phyloP scores from a whole-genome alignment of 2,329 filamentous ascomycete genomes.

The Cladophialophora psammophila region DNA sequence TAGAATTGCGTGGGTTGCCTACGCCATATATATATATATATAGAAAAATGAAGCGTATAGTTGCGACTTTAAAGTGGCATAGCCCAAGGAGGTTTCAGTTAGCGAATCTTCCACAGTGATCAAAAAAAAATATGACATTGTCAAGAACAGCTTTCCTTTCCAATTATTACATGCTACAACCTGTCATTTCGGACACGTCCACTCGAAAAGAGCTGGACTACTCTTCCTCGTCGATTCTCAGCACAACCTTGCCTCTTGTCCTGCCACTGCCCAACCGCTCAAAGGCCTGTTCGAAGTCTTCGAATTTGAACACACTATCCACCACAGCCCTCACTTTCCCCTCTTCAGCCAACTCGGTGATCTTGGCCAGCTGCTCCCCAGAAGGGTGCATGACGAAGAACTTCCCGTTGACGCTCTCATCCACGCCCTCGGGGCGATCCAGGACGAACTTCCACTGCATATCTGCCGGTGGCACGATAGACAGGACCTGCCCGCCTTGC shows the following conservation, averaged over 20 bases:
- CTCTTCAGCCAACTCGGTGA: constrained; percentile 51
- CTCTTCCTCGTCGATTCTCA: constrained; percentile 40
- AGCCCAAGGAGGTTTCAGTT: constrained; percentile 2
- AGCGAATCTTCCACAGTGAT: not conserved
- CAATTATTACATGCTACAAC: not conserved
- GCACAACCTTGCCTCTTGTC: constrained; percentile 54
- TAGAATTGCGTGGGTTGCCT: constrained; percentile 45
- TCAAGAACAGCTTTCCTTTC: not conserved
- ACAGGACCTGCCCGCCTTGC: constrained; percentile 48
- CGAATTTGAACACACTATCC: constrained; percentile 53
- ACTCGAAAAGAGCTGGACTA: not conserved
- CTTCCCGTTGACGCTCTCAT: constrained; percentile 44
- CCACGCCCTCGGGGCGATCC: constrained; percentile 32
- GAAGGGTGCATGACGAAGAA: constrained; percentile 55
- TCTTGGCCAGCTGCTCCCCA: constrained; percentile 44
- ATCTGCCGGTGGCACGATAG: constrained; percentile 51
- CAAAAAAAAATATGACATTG: not conserved
- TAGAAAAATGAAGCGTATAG: too few species aligned
- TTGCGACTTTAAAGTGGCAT: constrained; percentile 2
- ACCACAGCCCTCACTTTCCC: constrained; percentile 48
- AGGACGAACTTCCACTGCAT: constrained; percentile 44
- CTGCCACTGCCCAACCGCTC: constrained; percentile 50
- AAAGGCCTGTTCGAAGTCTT: constrained; percentile 52
- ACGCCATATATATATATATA: constrained; percentile 10
- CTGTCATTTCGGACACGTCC: not conserved